Evolutionary conservation across 768 basidiomycete genomes (phyloP).

Genomic region (Rhizopogon vinicolor): DNA sequence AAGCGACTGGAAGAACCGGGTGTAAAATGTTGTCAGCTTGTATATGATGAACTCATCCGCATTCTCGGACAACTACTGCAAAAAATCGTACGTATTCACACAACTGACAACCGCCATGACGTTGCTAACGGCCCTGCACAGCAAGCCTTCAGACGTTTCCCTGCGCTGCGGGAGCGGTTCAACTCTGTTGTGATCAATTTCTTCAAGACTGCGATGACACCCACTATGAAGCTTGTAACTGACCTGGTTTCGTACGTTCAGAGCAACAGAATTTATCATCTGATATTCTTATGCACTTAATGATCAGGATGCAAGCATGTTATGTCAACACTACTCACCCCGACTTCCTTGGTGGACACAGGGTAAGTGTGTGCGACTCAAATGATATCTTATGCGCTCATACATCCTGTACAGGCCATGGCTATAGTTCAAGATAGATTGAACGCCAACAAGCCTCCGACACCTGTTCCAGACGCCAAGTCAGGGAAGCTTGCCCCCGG

Average conservation of each 20-base stretch:
- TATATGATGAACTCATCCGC: slow-evolving; percentile 96
- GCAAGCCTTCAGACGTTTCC: slow-evolving; percentile 96
- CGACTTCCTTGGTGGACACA: slow-evolving; percentile 96
- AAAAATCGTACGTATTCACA: slow-evolving; percentile 66
- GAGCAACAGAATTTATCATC: not conserved
- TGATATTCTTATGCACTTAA: slow-evolving; percentile 1
- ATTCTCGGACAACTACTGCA: slow-evolving; percentile 88
- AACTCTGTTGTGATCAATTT: slow-evolving; percentile 95
- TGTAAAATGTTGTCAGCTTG: slow-evolving; percentile 90
- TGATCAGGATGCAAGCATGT: slow-evolving; percentile 88
- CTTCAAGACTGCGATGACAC: slow-evolving; percentile 91
- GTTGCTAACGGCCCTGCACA: slow-evolving; percentile 26
- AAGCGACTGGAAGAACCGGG: slow-evolving; percentile 92
- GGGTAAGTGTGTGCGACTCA: slow-evolving; percentile 33
- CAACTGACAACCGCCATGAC: not conserved
- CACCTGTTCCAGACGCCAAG: slow-evolving; percentile 58
- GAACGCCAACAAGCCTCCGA: slow-evolving; percentile 74
- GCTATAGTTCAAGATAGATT: slow-evolving; percentile 79
- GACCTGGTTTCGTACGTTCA: slow-evolving; percentile 84
- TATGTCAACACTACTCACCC: slow-evolving; percentile 99
- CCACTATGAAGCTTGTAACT: slow-evolving; percentile 90
- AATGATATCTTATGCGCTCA: not conserved
- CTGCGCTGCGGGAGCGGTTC: slow-evolving; percentile 94
- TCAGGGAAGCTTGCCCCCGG: slow-evolving; percentile 53
- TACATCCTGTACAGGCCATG: slow-evolving; percentile 60